These are phyloP conservation scores for Penicillium angulare DNA, from an alignment of 495 filamentous ascomycete species.

Conservation along the genomic window DNA sequence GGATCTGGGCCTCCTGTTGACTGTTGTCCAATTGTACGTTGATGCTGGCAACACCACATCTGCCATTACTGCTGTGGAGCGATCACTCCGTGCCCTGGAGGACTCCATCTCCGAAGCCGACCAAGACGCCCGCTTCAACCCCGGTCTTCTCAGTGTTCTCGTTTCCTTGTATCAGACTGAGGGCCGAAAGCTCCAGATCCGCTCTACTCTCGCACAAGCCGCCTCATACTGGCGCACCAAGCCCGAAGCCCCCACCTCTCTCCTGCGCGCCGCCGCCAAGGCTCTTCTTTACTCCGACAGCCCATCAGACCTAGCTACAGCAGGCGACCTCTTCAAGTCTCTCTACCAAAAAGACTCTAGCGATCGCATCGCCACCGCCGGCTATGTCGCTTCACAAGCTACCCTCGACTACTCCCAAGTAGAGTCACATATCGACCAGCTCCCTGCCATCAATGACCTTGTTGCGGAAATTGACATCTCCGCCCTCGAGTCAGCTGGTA, in stretches of 20 bases:
- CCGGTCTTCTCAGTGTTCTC: slow-evolving; percentile 79
- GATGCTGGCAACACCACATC: slow-evolving; percentile 69
- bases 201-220: slow-evolving; percentile 71
- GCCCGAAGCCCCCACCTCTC: slow-evolving; percentile 49
- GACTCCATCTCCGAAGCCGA: slow-evolving; percentile 59
- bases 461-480: slow-evolving; percentile 64
- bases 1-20: slow-evolving; percentile 82
- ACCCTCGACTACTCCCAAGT: slow-evolving; percentile 61
- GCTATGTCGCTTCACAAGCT: slow-evolving; percentile 80
- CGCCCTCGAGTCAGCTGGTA: slow-evolving; percentile 72
- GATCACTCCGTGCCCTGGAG: slow-evolving; percentile 71
- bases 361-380: slow-evolving; percentile 69
- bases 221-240: slow-evolving; percentile 74
- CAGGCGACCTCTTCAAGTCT: slow-evolving; percentile 70
- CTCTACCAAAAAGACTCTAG: slow-evolving; percentile 60
- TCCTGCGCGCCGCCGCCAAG: slow-evolving; percentile 76
- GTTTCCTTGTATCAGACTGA: slow-evolving; percentile 79
- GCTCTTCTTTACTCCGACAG: slow-evolving; percentile 74
- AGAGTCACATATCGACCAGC: slow-evolving; percentile 55
- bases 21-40: slow-evolving; percentile 81
- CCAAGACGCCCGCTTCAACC: slow-evolving; percentile 72
- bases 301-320: slow-evolving; percentile 60
- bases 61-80: slow-evolving; percentile 73
- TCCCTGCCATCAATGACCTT: slow-evolving; percentile 66
- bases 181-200: slow-evolving; percentile 71